Evolutionary conservation across 306 rosid genomes (phyloP), one percentile per base, ranked within the genome.

Genomic region (Castanea sativa): DNA sequence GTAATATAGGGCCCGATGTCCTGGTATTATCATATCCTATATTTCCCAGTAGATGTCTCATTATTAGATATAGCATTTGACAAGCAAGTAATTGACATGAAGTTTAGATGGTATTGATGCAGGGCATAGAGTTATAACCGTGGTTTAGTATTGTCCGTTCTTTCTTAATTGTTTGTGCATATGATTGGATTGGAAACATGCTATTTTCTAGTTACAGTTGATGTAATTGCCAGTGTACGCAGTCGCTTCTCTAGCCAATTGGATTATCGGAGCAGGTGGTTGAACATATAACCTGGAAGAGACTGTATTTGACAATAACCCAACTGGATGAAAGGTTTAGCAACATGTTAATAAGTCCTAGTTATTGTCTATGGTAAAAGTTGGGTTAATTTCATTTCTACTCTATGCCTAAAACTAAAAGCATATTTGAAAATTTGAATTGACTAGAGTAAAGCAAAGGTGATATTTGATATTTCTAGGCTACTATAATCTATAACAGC

Each of bases 1-100:
- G 81, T 78, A 68, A 35, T 27, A 59, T 55, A 30, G 30, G 57
- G 51, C 74, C 70, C 51, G 45, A 51, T 69, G 20, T 57, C 51
- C 21, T 2, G 35, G 49, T 41, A 41, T 15, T 13, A 41, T 51
- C 4, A 25, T 59, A 57, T 67, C 49, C 72, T 7, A 16, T 16
- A 27, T 33, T 15, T 16, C 56, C 20, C 74, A 12, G 35, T 68
- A 38, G 71, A 70, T 73, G 11, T 52, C 69, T 19, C 58, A 53
- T 52, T 75, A 32, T 30, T 33, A 9, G 27, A 27, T 78, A 51
- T 27, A 19, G 29, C 14, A 27, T 60, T 41, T n/a, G 61, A 58
- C 5, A 19, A 12, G 23, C 32, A 71, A 23, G 29, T 58, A 45
- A 69, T 49, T 49, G 53, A 49, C 16, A 49, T 49, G 16, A 49